Evolutionary conservation across 2,329 filamentous ascomycete genomes (phyloP).

Genomic region (Teratosphaeria viscida): DNA sequence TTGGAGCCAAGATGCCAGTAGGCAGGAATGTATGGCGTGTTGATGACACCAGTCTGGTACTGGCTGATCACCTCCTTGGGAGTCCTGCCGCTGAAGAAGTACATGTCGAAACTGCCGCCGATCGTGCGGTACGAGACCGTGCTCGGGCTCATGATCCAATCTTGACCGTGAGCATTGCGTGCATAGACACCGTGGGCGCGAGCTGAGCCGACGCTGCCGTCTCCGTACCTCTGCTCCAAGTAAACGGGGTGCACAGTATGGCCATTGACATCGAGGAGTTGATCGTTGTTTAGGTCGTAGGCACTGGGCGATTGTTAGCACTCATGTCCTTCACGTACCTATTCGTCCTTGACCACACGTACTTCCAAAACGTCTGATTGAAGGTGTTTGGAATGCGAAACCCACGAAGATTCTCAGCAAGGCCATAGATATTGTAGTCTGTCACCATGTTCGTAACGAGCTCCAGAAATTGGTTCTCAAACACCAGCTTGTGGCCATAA

Average conservation of each 20-base stretch:
- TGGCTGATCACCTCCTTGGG: constrained; percentile 56
- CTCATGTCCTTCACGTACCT: not conserved
- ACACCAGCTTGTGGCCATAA: constrained; percentile 54
- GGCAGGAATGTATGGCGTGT: constrained; percentile 65
- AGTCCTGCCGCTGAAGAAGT: constrained; percentile 55
- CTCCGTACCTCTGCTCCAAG: constrained; percentile 22
- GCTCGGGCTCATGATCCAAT: constrained; percentile 20
- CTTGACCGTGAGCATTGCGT: constrained; percentile 24
- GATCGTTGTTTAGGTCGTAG: constrained; percentile 18
- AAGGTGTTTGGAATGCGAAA: not conserved
- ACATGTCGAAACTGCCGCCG: constrained; percentile 38
- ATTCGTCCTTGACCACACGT: not conserved
- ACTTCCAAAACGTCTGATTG: not conserved
- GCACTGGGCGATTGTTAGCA: constrained; percentile 4
- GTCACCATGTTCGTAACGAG: constrained; percentile 60
- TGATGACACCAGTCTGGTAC: constrained; percentile 56
- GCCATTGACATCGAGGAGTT: constrained; percentile 17
- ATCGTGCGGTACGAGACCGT: constrained; percentile 22
- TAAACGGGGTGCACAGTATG: constrained; percentile 25
- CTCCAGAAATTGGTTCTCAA: constrained; percentile 67
- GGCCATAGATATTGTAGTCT: constrained; percentile 62
- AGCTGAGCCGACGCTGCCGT: constrained; percentile 1
- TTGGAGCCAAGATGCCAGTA: constrained; percentile 59
- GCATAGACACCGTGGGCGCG: constrained; percentile 23
- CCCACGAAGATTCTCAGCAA: constrained; percentile 34